Evolutionary conservation across 495 filamentous ascomycete genomes (phyloP).

Genomic region (Penicillium bovifimosum): DNA sequence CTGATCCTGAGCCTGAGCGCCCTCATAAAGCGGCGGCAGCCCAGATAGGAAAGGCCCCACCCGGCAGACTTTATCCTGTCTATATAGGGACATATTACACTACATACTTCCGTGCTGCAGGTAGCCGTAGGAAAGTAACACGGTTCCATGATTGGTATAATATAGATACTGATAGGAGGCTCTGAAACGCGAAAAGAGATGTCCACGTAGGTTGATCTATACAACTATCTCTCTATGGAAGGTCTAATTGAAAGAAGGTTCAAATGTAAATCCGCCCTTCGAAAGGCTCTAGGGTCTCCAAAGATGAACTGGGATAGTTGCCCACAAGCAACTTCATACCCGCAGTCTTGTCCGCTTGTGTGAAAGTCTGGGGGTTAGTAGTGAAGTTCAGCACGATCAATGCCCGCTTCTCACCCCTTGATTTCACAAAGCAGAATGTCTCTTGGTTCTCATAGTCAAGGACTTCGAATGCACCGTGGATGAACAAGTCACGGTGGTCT

Average conservation of each 20-base stretch:
- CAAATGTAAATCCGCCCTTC: conserved; percentile 21
- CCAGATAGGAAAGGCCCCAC: too few species aligned
- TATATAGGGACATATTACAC: too few species aligned
- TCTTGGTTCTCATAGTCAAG: conserved; percentile 32
- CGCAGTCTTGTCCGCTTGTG: not conserved
- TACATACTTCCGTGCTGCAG: too few species aligned
- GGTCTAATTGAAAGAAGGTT: not conserved
- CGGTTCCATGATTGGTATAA: too few species aligned
- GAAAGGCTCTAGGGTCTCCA: conserved; percentile 10
- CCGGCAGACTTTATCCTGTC: too few species aligned
- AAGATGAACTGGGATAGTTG: conserved; percentile 5
- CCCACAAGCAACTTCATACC: conserved; percentile 15
- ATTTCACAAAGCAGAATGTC: conserved; percentile 28
- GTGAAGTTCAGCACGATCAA: conserved; percentile 25
- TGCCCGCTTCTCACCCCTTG: conserved; percentile 2
- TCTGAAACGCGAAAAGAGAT: not conserved
- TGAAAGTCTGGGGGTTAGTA: conserved; percentile 10
- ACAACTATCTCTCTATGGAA: not conserved
- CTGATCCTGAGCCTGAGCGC: too few species aligned
- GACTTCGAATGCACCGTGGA: conserved; percentile 49
- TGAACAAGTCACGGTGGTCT: conserved; percentile 43
- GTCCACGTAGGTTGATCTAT: not conserved
- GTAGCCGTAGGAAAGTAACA: too few species aligned
- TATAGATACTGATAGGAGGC: too few species aligned
- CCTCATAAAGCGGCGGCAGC: too few species aligned